phyloP scores from a whole-genome alignment of 345 rosid genomes.

The Arabidopsis suecica region DNA sequence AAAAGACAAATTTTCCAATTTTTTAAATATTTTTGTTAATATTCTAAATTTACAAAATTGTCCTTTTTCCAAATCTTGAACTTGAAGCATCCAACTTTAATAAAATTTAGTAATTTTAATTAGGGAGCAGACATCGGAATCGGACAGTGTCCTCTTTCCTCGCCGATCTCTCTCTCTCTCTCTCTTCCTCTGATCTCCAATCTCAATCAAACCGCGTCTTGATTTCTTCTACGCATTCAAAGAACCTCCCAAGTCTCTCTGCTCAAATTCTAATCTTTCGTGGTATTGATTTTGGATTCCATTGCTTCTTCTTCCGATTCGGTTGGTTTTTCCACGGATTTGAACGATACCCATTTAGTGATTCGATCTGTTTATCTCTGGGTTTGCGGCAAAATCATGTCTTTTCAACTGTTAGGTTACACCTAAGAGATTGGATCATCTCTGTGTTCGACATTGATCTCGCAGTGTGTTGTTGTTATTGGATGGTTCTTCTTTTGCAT shows the following conservation, averaged over 20 bases:
- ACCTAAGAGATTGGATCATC: slow-evolving; percentile 36
- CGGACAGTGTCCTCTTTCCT: slow-evolving; percentile 44
- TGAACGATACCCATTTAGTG: slow-evolving; percentile 29
- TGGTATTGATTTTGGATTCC: slow-evolving; percentile 13
- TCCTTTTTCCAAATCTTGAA: slow-evolving; percentile 44
- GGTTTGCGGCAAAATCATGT: slow-evolving; percentile 20
- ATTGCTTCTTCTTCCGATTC: slow-evolving; percentile 24
- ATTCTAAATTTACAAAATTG: slow-evolving; percentile 15
- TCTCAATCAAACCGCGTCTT: slow-evolving; percentile 34
- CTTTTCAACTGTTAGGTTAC: slow-evolving; percentile 29
- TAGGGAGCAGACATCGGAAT: slow-evolving; percentile 41
- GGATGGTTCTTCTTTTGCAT: slow-evolving; percentile 32
- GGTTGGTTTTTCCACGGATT: not conserved
- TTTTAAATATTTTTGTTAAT: not conserved
- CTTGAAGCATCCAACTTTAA: slow-evolving; percentile 20
- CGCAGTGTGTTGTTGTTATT: not conserved
- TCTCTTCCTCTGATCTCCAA: slow-evolving; percentile 35
- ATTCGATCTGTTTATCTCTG: slow-evolving; percentile 30
- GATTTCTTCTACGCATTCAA: not conserved
- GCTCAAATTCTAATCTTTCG: slow-evolving; percentile 1
- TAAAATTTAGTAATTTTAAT: not conserved
- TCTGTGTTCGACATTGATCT: slow-evolving; percentile 35
- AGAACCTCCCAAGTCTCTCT: slow-evolving; percentile 31
- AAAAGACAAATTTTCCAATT: slow-evolving; percentile 9
- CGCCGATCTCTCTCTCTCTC: slow-evolving; percentile 44